Evolutionary conservation across 1,139 yeast species (phyloP).

Genomic region (Protomyces pachydermus): DNA sequence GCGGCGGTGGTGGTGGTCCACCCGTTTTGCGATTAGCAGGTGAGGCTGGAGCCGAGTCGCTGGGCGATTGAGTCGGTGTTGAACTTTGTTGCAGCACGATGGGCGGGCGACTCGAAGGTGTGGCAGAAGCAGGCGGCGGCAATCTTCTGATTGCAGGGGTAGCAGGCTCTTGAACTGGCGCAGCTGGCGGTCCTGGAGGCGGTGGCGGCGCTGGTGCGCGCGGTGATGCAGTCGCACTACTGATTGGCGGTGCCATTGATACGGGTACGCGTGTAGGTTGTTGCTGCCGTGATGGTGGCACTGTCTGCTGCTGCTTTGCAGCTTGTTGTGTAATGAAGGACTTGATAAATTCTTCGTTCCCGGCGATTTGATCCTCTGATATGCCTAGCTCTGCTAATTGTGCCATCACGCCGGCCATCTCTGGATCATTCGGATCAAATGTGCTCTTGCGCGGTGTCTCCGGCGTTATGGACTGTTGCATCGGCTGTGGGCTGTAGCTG

Average conservation of each 20-base stretch:
- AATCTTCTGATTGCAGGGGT: neutral
- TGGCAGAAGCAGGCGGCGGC: conserved; percentile 1
- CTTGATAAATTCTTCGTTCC: conserved; percentile 48
- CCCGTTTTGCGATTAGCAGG: conserved; percentile 30
- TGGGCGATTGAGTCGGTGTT: neutral
- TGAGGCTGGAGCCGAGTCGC: conserved; percentile 27
- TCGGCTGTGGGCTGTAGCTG: conserved; percentile 39
- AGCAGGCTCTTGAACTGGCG: conserved; percentile 7
- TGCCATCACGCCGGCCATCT: conserved; percentile 71
- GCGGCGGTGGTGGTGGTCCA: conserved; percentile 30
- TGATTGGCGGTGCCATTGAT: neutral
- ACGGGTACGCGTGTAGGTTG: neutral
- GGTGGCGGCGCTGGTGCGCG: conserved; percentile 35
- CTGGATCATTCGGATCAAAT: conserved; percentile 50
- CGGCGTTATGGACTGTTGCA: conserved; percentile 20
- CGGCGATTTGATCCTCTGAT: conserved; percentile 84
- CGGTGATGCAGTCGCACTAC: conserved; percentile 11
- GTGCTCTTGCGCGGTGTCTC: conserved; percentile 3
- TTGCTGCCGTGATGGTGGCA: conserved; percentile 42
- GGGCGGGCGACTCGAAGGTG: neutral
- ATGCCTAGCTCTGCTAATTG: conserved; percentile 77
- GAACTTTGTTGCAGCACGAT: neutral
- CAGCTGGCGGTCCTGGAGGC: conserved; percentile 33
- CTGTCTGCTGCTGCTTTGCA: conserved; percentile 80
- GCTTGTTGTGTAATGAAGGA: conserved; percentile 58